Conservation (phyloP, 306 rosid genomes). For the Sesbania bispinosa region DNA sequence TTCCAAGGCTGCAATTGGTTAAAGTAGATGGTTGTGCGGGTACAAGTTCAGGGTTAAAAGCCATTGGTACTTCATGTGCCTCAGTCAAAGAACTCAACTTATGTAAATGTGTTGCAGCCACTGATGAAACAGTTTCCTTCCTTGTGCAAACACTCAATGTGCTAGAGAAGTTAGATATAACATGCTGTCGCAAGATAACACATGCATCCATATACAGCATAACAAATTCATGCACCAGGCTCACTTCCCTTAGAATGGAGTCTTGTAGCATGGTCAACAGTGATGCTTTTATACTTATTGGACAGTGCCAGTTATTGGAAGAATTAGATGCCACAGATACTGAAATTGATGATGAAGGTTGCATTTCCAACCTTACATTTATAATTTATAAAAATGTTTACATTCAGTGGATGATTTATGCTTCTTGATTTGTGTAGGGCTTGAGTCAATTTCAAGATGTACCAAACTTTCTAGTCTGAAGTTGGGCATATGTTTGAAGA, state of each 20-base stretch:
- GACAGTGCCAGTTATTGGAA: slow-evolving; percentile 57
- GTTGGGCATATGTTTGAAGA: slow-evolving; percentile 55
- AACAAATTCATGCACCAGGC: slow-evolving; percentile 51
- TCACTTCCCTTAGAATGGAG: slow-evolving; percentile 67
- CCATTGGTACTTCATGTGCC: slow-evolving; percentile 43
- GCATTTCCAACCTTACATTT: not conserved
- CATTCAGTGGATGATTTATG: slow-evolving; percentile 4
- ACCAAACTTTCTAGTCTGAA: slow-evolving; percentile 48
- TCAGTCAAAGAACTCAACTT: slow-evolving; percentile 64
- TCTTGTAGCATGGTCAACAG: slow-evolving; percentile 53
- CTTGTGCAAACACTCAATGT: slow-evolving; percentile 43
- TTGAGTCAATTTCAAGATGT: slow-evolving; percentile 53
- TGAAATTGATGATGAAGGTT: slow-evolving; percentile 62
- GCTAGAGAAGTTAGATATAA: slow-evolving; percentile 53
- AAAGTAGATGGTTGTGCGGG: slow-evolving; percentile 58
- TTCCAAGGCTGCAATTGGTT: slow-evolving; percentile 43
- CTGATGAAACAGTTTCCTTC: slow-evolving; percentile 54
- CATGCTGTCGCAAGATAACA: slow-evolving; percentile 60
- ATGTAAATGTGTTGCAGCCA: slow-evolving; percentile 54
- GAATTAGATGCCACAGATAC: slow-evolving; percentile 67
- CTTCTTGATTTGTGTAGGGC: slow-evolving; percentile 45
- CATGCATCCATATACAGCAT: slow-evolving; percentile 44
- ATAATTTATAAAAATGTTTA: not conserved
- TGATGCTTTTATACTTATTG: slow-evolving; percentile 57
- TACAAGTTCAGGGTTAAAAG: slow-evolving; percentile 43